Percentiles rank a stretch among this genome's conserved stretches.
These are phyloP conservation scores for Xylariaceae sp. DNA, from an alignment of 2,329 filamentous ascomycete genomes.

Conservation along the genomic window DNA sequence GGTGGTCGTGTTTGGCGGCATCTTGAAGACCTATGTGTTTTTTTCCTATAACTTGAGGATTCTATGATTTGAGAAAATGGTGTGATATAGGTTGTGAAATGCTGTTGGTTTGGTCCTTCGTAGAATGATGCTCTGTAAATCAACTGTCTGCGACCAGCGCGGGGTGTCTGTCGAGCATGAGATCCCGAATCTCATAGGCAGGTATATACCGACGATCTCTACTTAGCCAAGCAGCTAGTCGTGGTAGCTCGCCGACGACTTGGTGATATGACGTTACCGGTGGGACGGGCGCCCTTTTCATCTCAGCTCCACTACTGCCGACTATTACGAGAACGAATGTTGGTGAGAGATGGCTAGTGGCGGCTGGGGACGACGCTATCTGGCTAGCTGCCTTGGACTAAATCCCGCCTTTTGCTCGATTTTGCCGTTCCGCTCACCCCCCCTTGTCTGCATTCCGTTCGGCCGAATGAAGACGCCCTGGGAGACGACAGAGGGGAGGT, in stretches of 20 bases:
- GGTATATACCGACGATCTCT: not conserved
- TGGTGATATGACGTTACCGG: not conserved
- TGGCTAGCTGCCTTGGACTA: not conserved
- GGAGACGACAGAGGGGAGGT: too few species aligned
- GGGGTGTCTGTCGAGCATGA: not conserved
- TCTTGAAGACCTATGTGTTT: constrained; percentile 6
- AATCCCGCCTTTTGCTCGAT: too few species aligned
- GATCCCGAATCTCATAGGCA: not conserved
- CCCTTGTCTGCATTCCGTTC: not conserved
- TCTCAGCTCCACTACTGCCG: not conserved
- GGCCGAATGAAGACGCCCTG: too few species aligned
- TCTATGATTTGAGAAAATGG: not conserved
- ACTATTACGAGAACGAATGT: not conserved
- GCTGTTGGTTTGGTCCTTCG: not conserved
- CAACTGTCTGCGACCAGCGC: not conserved
- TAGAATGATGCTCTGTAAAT: not conserved
- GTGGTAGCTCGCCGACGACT: not conserved
- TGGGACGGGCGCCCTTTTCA: not conserved
- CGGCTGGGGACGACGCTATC: not conserved
- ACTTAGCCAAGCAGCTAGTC: not conserved
- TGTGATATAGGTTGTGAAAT: not conserved
- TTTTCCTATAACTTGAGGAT: not conserved
- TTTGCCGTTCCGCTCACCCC: not conserved
- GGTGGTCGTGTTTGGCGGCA: constrained; percentile 28
- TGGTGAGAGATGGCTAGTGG: not conserved